Percentiles rank a stretch among this genome's conserved stretches.
These are phyloP conservation scores for Xylaria sp. DNA, from an alignment of 2,329 filamentous ascomycete species.

Conservation along the genomic window DNA sequence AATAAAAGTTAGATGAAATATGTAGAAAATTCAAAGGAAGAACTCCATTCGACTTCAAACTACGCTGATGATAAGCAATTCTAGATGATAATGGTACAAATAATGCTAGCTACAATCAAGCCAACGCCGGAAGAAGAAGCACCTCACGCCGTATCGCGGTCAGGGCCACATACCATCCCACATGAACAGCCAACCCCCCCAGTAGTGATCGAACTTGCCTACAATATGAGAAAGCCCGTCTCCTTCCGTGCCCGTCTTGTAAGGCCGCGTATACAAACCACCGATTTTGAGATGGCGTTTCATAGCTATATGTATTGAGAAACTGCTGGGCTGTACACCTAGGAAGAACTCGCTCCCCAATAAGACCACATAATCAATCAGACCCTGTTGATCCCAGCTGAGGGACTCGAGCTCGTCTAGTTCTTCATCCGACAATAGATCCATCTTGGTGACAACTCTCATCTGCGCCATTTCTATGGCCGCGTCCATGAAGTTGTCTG, in stretches of 20 bases:
- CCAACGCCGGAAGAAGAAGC: background rate
- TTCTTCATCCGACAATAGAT: conserved; percentile 43
- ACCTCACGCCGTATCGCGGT: background rate
- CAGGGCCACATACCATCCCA: conserved; percentile 53
- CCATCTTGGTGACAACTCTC: conserved; percentile 47
- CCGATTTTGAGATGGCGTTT: conserved; percentile 51
- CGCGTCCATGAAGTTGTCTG: conserved; percentile 44
- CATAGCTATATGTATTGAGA: conserved; percentile 53
- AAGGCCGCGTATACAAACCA: conserved; percentile 50
- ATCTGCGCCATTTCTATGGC: conserved; percentile 43
- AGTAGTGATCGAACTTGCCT: conserved; percentile 52
- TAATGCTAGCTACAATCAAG: conserved; percentile 6
- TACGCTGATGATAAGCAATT: background rate
- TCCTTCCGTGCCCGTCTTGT: conserved; percentile 49
- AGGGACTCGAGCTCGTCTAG: conserved; percentile 44
- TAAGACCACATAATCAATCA: conserved; percentile 50
- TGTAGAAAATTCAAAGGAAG: no score
- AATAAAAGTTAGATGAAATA: no score
- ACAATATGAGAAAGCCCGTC: conserved; percentile 51
- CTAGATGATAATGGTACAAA: conserved; percentile 21
- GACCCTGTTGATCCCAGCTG: conserved; percentile 53
- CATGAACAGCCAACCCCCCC: conserved; percentile 56
- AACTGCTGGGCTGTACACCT: conserved; percentile 54
- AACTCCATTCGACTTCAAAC: background rate
- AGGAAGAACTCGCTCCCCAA: conserved; percentile 49